Conservation (phyloP, 805 yeast genomes). For the Pichia eremophila region DNA sequence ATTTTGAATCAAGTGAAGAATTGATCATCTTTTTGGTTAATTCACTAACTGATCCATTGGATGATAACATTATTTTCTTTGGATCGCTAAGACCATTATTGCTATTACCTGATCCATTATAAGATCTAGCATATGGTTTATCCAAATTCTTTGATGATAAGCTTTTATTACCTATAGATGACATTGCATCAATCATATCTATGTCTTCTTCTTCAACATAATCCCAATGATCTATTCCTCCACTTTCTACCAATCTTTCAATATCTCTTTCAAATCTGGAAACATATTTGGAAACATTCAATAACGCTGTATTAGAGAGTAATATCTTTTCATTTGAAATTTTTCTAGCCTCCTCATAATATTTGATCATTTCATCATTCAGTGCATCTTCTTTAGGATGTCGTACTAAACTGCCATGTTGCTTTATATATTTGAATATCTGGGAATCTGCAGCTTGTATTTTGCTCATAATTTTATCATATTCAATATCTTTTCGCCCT, state of each 20-base stretch:
- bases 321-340: slow-evolving; percentile 72
- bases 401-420: slow-evolving; percentile 71
- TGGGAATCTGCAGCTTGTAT: slow-evolving; percentile 67
- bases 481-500: slow-evolving; percentile 53
- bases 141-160: background rate
- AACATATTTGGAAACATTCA: slow-evolving; percentile 67
- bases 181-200: background rate
- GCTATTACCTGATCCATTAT: background rate
- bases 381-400: slow-evolving; percentile 73
- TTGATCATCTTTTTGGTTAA: background rate
- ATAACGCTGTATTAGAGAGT: slow-evolving; percentile 76
- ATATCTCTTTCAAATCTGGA: slow-evolving; percentile 67
- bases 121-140: background rate
- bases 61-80: background rate
- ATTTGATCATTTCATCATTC: slow-evolving; percentile 58
- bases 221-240: slow-evolving; percentile 37
- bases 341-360: slow-evolving; percentile 46
- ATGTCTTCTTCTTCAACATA: slow-evolving; percentile 35
- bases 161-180: background rate
- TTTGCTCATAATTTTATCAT: slow-evolving; percentile 57
- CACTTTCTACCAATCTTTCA: slow-evolving; percentile 67
- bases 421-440: slow-evolving; percentile 71
- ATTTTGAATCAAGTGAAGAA: slow-evolving; percentile 2
- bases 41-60: background rate
- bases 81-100: background rate